phyloP scores from a whole-genome alignment of 257 asterid genomes.

The Lycium barbarum region DNA sequence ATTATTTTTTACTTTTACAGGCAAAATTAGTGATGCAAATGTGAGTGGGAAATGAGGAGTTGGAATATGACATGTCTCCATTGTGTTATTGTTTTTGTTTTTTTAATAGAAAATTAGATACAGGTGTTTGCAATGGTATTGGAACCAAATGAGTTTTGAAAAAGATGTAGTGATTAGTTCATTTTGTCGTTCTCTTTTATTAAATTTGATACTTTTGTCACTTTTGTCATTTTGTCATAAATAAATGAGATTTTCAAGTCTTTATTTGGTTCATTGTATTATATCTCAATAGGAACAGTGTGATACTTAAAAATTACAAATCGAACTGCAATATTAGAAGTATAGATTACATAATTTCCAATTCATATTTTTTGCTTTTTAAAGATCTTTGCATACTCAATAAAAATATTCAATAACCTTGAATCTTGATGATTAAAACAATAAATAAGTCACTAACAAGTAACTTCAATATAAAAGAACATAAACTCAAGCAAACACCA shows the following conservation, averaged over 20 bases:
- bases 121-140: constrained; percentile 50
- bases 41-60: constrained; percentile 40
- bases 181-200: background rate
- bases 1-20: background rate
- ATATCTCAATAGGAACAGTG: background rate
- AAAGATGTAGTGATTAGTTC: constrained; percentile 38
- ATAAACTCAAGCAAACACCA: background rate
- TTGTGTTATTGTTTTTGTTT: background rate
- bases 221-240: constrained; percentile 21
- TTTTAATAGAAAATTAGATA: constrained; percentile 32
- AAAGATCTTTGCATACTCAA: background rate
- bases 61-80: constrained; percentile 52
- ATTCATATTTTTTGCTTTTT: background rate
- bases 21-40: constrained; percentile 39
- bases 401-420: background rate
- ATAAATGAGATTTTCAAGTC: background rate
- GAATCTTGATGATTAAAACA: background rate
- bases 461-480: background rate
- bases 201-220: background rate
- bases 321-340: too few relatives aligned
- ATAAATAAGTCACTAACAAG: background rate
- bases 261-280: background rate
- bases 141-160: constrained; percentile 47
- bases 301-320: too few relatives aligned
- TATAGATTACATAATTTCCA: too few relatives aligned